Evolutionary conservation across 495 filamentous ascomycete genomes (phyloP), one percentile per base, ranked within the genome.

Genomic region (Gamarada debralockiae): DNA sequence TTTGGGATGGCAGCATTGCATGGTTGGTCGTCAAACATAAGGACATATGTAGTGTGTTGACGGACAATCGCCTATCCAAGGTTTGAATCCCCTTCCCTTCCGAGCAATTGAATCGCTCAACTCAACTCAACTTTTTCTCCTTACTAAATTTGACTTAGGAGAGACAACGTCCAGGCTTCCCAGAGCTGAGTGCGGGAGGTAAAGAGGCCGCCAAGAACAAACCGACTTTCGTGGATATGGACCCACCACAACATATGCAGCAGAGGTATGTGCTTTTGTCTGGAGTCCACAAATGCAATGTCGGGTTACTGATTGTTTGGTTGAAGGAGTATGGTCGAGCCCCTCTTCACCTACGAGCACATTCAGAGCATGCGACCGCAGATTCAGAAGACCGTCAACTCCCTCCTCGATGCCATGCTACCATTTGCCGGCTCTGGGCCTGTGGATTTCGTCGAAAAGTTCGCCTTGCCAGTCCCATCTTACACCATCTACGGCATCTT

Each of bases 401-500:
- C 56, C 12, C 54, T 75, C 23, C 57, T 75, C 8, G 65, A 71
- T 15, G 55, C 43, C 33, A 61, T 77, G 62, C 59, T 59, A 22
- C 63, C 67, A 53, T 62, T 58, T 4, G 56, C 57, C 3, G 61
- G 60, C 4, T 29, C 58, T 2, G 63, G 60, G 2, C 68, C 70
- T 2, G 64, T 74, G 3, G 73, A 75, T 52, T 46, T 77, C 0
- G 53, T 75, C 6, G 63, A 74, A 39, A 54, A 69, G 20, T 74
- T 75, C 59, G 68, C 72, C 1, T 49, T 74, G 13, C 71, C 70
- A 7, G 63, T 75, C 0, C 69, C 73, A 18, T 70, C 69, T 20
- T 70, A 73, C 55, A 76, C 72, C 58, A 74, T 76, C 42, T 76
- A 76, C 57, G 66, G 66, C 34, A 70, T 75, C 29, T 65, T 75